A percentile compares a stretch with the other conserved stretches of the same genome.
These are phyloP conservation scores for Fusarium drepaniforme DNA, from an alignment of 2,329 filamentous ascomycete genomes.

Conservation along the genomic window DNA sequence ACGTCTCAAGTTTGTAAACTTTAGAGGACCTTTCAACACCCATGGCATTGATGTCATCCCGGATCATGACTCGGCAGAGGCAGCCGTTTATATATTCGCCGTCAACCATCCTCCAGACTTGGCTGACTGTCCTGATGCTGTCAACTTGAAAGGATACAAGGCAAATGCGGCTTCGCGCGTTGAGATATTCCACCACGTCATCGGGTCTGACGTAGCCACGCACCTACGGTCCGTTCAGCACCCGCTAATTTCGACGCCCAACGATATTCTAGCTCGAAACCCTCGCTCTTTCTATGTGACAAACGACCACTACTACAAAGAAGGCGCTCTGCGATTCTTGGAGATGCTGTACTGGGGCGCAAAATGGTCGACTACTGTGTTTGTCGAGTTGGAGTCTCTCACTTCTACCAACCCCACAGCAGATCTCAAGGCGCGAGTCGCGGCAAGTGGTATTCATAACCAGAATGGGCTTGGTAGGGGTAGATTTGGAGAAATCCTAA, in stretches of 20 bases:
- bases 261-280: constrained; percentile 65
- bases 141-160: constrained; percentile 21
- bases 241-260: constrained; percentile 67
- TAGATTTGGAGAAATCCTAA: constrained; percentile 55
- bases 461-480: constrained; percentile 68
- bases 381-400: constrained; percentile 52
- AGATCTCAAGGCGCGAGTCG: constrained; percentile 53
- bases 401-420: constrained; percentile 36
- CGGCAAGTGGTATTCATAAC: constrained; percentile 60
- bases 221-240: constrained; percentile 67
- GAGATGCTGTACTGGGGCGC: constrained; percentile 59
- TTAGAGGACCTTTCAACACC: constrained; percentile 65
- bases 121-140: constrained; percentile 43
- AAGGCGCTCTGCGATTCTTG: constrained; percentile 58
- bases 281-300: constrained; percentile 67
- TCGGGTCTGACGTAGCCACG: constrained; percentile 54
- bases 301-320: constrained; percentile 68
- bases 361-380: constrained; percentile 63
- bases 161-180: constrained; percentile 63
- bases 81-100: constrained; percentile 69
- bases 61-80: constrained; percentile 53
- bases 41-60: constrained; percentile 72
- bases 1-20: constrained; percentile 61
- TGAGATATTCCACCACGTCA: constrained; percentile 68
- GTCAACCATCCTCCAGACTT: constrained; percentile 70